Evolutionary conservation across 352 stramenopile genomes (phyloP), one percentile per base, ranked within the genome.

Genomic region (Globisporangium cystogenes): DNA sequence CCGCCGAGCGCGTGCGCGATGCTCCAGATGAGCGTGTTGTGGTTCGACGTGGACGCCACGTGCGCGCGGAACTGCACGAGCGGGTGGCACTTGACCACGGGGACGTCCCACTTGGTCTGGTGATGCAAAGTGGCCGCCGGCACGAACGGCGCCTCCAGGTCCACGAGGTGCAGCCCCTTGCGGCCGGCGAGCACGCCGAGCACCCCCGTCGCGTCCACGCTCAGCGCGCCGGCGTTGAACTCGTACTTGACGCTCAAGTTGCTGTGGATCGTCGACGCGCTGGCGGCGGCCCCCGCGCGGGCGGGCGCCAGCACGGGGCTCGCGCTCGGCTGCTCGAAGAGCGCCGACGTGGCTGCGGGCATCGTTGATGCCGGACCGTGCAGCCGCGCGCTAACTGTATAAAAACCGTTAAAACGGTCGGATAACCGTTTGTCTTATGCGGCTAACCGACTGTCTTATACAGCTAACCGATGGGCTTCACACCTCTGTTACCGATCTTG

Each of bases 21-120:
- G 55, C 90, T 70, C 83, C 83, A 94, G 35, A 94, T 77, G 42
- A 94, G 72, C 37, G 80, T 89, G 55, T 89, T 86, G 42, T 83
- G 70, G 64, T 92, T 88, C 41, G 79, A 88, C 37, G 83, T 90
- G 15, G 83, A 90, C 7, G 82, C 81, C 26, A 92, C 80, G 58
- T 79, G 67, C 55, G 63, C 70, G 56, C 76, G 75, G 61, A 78
- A 85, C n/a, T 75, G 60, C 33, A 68, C 65, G 41, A 89, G 77
- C 36, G 81, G 83, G 49, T 87, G 89, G 60, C 82, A 94, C 53
- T 86, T 82, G 39, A 87, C 83, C 27, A 92, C 83, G 3, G 77
- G 63, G 44, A 92, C 82, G 41, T 91, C 81, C 51, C 84, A 82
- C 26, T 90, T 90, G 46, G 76, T 93, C 65, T 90, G 80, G 48